A percentile compares a stretch with the other conserved stretches of the same genome.
Conservation (phyloP, 2,329 filamentous ascomycete genomes). For the Botryotinia narcissicola region DNA sequence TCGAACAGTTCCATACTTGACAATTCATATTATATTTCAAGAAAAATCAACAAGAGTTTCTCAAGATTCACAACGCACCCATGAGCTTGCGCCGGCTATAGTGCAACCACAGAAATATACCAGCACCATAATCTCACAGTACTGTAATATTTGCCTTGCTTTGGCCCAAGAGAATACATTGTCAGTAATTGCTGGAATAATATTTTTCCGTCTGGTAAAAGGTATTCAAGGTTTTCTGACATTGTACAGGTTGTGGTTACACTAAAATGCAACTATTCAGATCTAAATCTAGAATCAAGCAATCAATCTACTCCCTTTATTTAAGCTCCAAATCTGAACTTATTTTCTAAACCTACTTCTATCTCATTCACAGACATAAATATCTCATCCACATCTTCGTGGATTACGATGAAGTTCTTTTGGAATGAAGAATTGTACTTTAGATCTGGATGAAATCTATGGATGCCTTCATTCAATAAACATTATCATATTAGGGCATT, state of each 20-base stretch:
- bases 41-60: neutral
- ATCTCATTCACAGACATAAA: neutral
- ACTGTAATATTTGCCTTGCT: neutral
- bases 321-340: no score
- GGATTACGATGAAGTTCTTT: neutral
- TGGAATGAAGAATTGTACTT: neutral
- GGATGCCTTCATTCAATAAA: neutral
- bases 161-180: neutral
- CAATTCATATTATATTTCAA: neutral
- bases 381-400: neutral
- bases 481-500: neutral
- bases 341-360: fast-evolving
- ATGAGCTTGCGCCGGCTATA: neutral
- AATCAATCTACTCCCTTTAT: neutral
- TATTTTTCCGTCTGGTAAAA: fast-evolving
- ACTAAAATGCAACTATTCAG: neutral
- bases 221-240: fast-evolving
- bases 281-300: neutral
- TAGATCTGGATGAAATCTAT: neutral
- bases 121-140: neutral
- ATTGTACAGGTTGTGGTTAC: neutral
- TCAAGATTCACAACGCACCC: neutral
- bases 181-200: neutral
- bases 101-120: neutral
- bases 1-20: fast-evolving